phyloP scores from a whole-genome alignment of 2,329 filamentous ascomycete genomes.

The Lecanicillium sp. region DNA sequence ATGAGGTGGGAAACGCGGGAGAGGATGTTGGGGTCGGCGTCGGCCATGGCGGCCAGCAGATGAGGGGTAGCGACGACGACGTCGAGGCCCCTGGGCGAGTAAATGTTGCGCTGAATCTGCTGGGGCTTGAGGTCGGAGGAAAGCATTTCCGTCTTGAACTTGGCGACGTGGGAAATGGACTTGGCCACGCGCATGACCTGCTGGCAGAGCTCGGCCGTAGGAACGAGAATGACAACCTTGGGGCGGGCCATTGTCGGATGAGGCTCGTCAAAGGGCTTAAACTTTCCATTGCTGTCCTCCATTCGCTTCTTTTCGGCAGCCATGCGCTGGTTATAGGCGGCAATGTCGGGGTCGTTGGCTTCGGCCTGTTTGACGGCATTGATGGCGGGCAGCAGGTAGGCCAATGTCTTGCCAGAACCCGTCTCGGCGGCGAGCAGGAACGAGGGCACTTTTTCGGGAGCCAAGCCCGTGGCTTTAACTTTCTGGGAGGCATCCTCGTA shows the following conservation, averaged over 20 bases:
- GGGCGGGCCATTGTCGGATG: conserved; percentile 74
- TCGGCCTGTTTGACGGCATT: conserved; percentile 80
- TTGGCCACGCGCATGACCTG: conserved; percentile 83
- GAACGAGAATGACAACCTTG: conserved; percentile 78
- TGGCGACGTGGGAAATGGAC: conserved; percentile 73
- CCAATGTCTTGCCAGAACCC: conserved; percentile 92
- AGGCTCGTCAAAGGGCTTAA: conserved; percentile 61
- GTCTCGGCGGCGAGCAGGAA: conserved; percentile 93
- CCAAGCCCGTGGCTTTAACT: conserved; percentile 30
- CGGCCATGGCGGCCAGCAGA: conserved; percentile 78
- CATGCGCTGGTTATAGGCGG: conserved; percentile 49
- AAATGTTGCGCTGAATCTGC: conserved; percentile 79
- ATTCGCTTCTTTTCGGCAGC: conserved; percentile 53
- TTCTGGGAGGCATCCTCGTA: conserved; percentile 26
- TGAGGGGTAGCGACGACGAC: conserved; percentile 84
- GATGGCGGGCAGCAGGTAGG: conserved; percentile 80
- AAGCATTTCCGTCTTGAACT: conserved; percentile 79
- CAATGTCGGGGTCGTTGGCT: conserved; percentile 50
- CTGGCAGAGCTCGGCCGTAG: conserved; percentile 83
- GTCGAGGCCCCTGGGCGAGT: conserved; percentile 75
- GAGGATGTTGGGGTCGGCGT: conserved; percentile 85
- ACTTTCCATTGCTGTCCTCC: conserved; percentile 45
- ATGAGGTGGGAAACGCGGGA: conserved; percentile 86
- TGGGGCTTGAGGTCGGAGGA: conserved; percentile 70
- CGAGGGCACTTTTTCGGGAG: conserved; percentile 17